Percentiles rank a stretch among this genome's conserved stretches.
These are phyloP conservation scores for Fagus crenata DNA, from an alignment of 306 rosid species.

Conservation along the genomic window DNA sequence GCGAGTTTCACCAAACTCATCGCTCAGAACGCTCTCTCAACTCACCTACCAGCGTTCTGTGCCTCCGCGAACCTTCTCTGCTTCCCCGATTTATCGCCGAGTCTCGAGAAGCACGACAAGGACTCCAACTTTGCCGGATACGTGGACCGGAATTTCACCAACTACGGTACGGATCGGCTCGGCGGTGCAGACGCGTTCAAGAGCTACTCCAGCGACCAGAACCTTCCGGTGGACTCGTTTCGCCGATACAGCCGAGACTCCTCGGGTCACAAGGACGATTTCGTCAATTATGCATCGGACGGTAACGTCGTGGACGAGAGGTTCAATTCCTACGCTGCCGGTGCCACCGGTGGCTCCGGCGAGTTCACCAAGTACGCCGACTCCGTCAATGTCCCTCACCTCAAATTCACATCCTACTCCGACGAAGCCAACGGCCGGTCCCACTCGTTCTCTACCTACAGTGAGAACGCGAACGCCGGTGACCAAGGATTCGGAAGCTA, in stretches of 20 bases:
- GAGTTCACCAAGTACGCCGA: slow-evolving; percentile 61
- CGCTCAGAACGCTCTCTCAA: slow-evolving; percentile 43
- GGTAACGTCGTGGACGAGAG: slow-evolving; percentile 80
- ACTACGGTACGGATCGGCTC: slow-evolving; percentile 73
- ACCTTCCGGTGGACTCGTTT: slow-evolving; percentile 74
- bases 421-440: slow-evolving; percentile 61
- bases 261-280: slow-evolving; percentile 55
- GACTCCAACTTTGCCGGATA: slow-evolving; percentile 57
- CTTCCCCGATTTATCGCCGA: slow-evolving; percentile 51
- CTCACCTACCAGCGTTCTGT: slow-evolving; percentile 76
- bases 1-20: slow-evolving; percentile 71
- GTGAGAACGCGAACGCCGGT: slow-evolving; percentile 73
- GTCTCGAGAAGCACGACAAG: slow-evolving; percentile 64
- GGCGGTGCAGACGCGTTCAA: slow-evolving; percentile 73
- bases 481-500: slow-evolving; percentile 68
- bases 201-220: slow-evolving; percentile 57
- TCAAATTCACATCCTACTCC: slow-evolving; percentile 72
- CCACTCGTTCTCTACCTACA: slow-evolving; percentile 66
- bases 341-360: slow-evolving; percentile 70
- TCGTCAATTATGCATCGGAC: slow-evolving; percentile 45
- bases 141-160: slow-evolving; percentile 63
- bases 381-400: slow-evolving; percentile 64
- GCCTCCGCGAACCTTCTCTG: slow-evolving; percentile 82
- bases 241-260: slow-evolving; percentile 83
- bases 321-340: slow-evolving; percentile 66